Evolutionary conservation across 345 rosid genomes (phyloP), one percentile per base, ranked within the genome.

Genomic region (Lagerstroemia speciosa): DNA sequence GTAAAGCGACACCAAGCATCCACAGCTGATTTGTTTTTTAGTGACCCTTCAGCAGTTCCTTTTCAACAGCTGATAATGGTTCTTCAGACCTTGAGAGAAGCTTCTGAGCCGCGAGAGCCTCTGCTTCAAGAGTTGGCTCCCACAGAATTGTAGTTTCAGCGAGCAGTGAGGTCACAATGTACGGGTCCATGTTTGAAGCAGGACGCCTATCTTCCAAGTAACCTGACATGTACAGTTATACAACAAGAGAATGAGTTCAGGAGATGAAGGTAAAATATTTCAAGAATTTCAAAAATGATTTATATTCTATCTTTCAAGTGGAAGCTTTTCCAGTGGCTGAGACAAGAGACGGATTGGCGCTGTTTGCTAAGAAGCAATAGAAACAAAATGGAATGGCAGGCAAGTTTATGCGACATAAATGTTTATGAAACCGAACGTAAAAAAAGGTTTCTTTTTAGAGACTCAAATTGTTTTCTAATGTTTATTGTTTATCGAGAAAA

Each of bases 131-230:
- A 6, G 89, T 81, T 63, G 98, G 98, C 80, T 91, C 90, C 80
- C 86, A 88, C 38, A 91, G 74, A 31, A 93, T 61, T 61, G 98
- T 89, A 24, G 87, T 86, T 77, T 89, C 91, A 3, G 96, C 96
- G 65, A 91, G 76, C 38, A 91, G 76, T 24, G 81, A 53, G 55
- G 90, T 93, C 83, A 91, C 94, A 14, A 82, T 72, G 65, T 88
- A 91, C 4, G 97, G 96, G 75, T 91, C 97, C 96, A 89, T 93
- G 89, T 87, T 93, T 32, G 98, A 91, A 58, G 97, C 90, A 43
- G 99, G 97, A 45, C 95, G 94, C 63, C 95, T 46, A 65, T 91
- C 97, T 77, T 94, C 90, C 83, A 91, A 79, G 83, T 91, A 94
- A 70, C 97, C 98, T 91, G 46, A 66, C 20, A 30, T 71, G 30